Evolutionary conservation across 2,329 filamentous ascomycete genomes (phyloP), one percentile per base, ranked within the genome.

Genomic region (Verticillium alfalfae): DNA sequence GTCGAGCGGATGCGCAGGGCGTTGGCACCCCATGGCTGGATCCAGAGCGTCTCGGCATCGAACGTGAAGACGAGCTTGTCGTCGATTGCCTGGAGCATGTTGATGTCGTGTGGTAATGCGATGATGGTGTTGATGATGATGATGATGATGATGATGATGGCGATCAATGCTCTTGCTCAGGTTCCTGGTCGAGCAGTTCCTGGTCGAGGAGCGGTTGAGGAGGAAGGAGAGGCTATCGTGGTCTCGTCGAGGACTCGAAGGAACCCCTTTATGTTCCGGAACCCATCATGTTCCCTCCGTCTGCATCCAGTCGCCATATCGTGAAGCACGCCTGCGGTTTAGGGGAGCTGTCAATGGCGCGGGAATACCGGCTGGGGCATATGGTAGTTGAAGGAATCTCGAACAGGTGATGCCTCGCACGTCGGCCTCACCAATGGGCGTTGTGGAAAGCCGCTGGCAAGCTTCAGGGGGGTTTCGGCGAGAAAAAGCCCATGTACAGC

Each of bases 21-120:
- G 62, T 81, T 76, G 5, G 67, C 57, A 5, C 79, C 79, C 80
- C 80, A 83, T 52, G 80, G 70, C 61, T 83, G 78, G 55, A 83
- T 72, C 74, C 77, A 81, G 54, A 83, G 70, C 10, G 73, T 70
- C 63, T 83, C 80, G 9, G 75, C 76, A 67, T 84, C 80, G 62
- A 70, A 77, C 6, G 61, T 62, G 63, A 66, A 73, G 36, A 61
- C 56, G 36, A 31, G 56, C 60, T 49, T 49, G 9, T 31, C 41
- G 41, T 59, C 41, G 58, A 57, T n/a, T 38, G 54, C 34, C 54
- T 16, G 18, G 26, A 61, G 39, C 45, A 61, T 55, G 60, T 18
- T 54, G 31, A 31, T 18, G 60, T n/a, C 9, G 9, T 37, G 36
- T 37, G 36, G 36, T 37, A 31, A 18, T 45, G 15, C 18, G n/a